These are phyloP conservation scores for Diaporthe destruens DNA, from an alignment of 2,329 filamentous ascomycete genomes.

Conservation along the genomic window DNA sequence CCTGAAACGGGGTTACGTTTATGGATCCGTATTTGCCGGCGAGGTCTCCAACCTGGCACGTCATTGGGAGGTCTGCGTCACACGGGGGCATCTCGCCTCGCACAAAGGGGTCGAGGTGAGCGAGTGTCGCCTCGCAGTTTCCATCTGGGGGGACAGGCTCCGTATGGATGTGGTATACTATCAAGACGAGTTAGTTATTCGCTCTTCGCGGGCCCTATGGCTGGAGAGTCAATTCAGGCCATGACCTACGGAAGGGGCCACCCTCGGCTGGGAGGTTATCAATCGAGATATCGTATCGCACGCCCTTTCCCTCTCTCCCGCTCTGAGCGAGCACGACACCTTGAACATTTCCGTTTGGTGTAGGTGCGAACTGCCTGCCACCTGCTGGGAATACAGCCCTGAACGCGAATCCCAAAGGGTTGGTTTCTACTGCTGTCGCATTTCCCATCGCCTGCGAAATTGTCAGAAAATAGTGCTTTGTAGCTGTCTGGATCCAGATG, in stretches of 20 bases:
- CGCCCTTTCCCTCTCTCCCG: conserved; percentile 47
- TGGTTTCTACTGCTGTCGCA: conserved; percentile 34
- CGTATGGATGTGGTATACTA: conserved; percentile 81
- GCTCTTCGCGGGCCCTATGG: not conserved
- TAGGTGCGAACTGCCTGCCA: conserved; percentile 32
- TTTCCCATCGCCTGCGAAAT: conserved; percentile 32
- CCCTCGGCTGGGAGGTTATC: conserved; percentile 50
- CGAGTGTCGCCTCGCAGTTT: conserved; percentile 77
- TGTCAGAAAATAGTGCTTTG: conserved; percentile 1
- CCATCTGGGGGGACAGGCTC: conserved; percentile 72
- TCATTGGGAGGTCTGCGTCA: conserved; percentile 66
- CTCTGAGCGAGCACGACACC: conserved; percentile 48
- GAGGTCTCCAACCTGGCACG: conserved; percentile 82
- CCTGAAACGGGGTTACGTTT: conserved; percentile 53
- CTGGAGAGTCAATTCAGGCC: not conserved
- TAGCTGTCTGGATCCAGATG: too few relatives aligned
- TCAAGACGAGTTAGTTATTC: conserved; percentile 39
- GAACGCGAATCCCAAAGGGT: conserved; percentile 30
- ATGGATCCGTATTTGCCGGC: conserved; percentile 79
- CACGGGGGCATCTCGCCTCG: conserved; percentile 74
- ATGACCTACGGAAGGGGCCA: conserved; percentile 51
- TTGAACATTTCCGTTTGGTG: conserved; percentile 28
- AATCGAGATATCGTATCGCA: conserved; percentile 49
- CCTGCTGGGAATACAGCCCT: conserved; percentile 32
- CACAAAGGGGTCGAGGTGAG: conserved; percentile 78